phyloP scores from a whole-genome alignment of 2,329 filamentous ascomycete genomes.

The Claviceps sorghi region DNA sequence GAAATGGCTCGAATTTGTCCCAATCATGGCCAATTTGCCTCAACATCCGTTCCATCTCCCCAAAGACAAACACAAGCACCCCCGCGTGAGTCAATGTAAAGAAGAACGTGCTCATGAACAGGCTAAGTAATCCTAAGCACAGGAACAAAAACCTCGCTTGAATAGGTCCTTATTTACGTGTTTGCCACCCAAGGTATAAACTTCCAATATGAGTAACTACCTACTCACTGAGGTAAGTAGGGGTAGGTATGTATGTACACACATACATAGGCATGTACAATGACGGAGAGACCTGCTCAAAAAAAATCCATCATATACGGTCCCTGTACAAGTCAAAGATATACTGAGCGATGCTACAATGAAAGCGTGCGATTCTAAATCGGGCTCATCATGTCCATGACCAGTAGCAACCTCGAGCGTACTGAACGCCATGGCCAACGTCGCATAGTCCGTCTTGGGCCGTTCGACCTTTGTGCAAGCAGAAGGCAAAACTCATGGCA shows the following conservation, averaged over 20 bases:
- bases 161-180: too few species aligned
- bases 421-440: neutral
- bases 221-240: too few species aligned
- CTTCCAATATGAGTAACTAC: too few species aligned
- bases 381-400: neutral
- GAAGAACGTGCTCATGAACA: constrained; percentile 1
- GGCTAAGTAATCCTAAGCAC: neutral
- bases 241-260: neutral
- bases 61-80: neutral
- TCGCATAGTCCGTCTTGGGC: neutral
- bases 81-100: neutral
- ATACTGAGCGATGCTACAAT: neutral
- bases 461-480: neutral
- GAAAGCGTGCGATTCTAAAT: neutral
- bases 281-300: neutral
- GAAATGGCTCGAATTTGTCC: neutral
- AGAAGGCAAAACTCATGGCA: neutral
- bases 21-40: neutral
- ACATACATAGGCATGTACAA: neutral
- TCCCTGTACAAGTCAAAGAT: neutral
- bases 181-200: too few species aligned
- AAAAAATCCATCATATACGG: neutral
- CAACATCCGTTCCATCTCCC: neutral
- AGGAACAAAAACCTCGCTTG: neutral
- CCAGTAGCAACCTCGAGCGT: neutral